phyloP scores from a whole-genome alignment of 371 early-diverging fungal genomes.

The Mortierella sp. region DNA sequence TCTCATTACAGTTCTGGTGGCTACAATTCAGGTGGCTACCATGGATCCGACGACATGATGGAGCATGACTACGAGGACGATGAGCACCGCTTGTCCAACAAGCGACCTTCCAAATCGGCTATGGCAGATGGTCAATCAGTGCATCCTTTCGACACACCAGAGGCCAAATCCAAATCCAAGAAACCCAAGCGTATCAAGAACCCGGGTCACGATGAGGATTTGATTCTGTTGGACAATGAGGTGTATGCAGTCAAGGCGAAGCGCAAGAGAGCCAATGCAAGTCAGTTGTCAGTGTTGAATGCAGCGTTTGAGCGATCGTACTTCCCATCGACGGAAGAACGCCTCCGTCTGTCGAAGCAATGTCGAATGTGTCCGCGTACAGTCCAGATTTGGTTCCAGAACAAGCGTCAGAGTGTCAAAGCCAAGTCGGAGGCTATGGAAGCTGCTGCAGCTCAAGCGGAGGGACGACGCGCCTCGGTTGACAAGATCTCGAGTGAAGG shows the following conservation, averaged over 20 bases:
- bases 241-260: slow-evolving; percentile 61
- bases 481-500: slow-evolving; percentile 24
- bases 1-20: slow-evolving; percentile 18
- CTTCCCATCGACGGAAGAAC: slow-evolving; percentile 78
- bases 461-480: slow-evolving; percentile 12
- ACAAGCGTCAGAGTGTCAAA: slow-evolving; percentile 77
- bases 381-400: slow-evolving; percentile 97
- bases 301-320: slow-evolving; percentile 65
- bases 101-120: slow-evolving; percentile 22
- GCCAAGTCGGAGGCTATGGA: slow-evolving; percentile 56
- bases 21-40: slow-evolving; percentile 1
- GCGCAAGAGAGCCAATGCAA: slow-evolving; percentile 67
- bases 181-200: slow-evolving; percentile 50
- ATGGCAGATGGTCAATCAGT: slow-evolving; percentile 22
- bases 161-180: slow-evolving; percentile 37
- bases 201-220: slow-evolving; percentile 42
- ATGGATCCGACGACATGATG: neutral
- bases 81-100: slow-evolving; percentile 17
- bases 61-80: slow-evolving; percentile 9
- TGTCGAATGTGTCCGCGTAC: slow-evolving; percentile 89
- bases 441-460: slow-evolving; percentile 21
- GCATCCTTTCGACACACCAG: slow-evolving; percentile 45
- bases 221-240: slow-evolving; percentile 51
- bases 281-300: slow-evolving; percentile 65
- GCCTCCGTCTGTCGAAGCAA: slow-evolving; percentile 86